Evolutionary conservation across 164 flowering plant genomes (phyloP), one percentile per base, ranked within the genome.

Genomic region (Pachysandra terminalis): DNA sequence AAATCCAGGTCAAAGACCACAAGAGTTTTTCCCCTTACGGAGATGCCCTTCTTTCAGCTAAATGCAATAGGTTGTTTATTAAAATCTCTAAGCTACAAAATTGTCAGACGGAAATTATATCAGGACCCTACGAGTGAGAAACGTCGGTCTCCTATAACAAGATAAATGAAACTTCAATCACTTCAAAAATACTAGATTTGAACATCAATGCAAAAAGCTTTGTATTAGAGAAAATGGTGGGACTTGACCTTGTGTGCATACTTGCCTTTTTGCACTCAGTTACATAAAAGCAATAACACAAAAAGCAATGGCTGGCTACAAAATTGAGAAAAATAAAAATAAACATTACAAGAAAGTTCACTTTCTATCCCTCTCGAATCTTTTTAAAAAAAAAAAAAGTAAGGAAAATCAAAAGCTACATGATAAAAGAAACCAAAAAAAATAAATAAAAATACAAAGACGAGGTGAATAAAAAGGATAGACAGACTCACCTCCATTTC

Each of bases 401-500:
- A 58, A 27, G 21, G 41, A 27, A 63, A 59, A 56, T 17, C 58
- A 63, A 54, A 51, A 62, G 55, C n/a, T 62, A 23, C 60, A 61
- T 40, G 60, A 52, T 25, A 45, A 24, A 45, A 1, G 6, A 35
- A 57, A 27, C 37, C 37, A 24, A 61, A 65, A 66, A 60, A 69
- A 71, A 37, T n/a, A n/a, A n/a, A 35, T 10, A 1, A 35, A 62
- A 35, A 52, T 54, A 49, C 41, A 10, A 28, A 54, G 23, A 37
- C 52, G 0, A 48, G 14, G 15, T 14, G 28, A 45, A 64, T 63
- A 24, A 27, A 22, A 22, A 37, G 37, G 51, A n/a, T 59, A 64
- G 63, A 56, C 41, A 25, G 49, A 24, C 59, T 87, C 81, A 95
- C 86, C 91, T 92, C 99, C 99, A 92, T 70, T 88, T 92, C 27